Evolutionary conservation across 2,329 filamentous ascomycete species (phyloP).

Genomic region (Ophiostoma sp.): DNA sequence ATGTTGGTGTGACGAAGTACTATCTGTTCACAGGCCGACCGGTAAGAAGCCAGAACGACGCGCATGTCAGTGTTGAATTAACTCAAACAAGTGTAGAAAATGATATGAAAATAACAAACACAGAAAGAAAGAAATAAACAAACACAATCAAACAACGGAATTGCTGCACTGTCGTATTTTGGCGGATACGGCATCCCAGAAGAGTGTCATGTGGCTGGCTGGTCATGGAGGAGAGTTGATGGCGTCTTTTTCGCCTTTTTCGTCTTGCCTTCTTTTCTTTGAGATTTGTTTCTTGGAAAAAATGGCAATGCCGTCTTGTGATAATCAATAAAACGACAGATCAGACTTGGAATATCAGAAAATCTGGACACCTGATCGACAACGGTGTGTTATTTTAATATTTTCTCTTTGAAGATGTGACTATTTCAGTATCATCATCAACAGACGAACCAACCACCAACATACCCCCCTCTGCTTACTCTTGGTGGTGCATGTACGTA

Average conservation of each 20-base stretch:
- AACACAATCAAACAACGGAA: no score
- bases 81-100: not conserved
- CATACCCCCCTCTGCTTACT: no score
- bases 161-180: not conserved
- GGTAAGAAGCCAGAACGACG: not conserved
- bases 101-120: not conserved
- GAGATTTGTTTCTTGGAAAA: not conserved
- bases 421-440: no score
- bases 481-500: no score
- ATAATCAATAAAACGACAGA: not conserved
- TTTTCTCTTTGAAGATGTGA: no score
- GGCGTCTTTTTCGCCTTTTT: not conserved
- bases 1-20: not conserved
- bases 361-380: not conserved
- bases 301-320: no score
- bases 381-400: not conserved
- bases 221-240: not conserved
- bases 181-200: not conserved
- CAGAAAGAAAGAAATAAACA: no score
- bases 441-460: no score
- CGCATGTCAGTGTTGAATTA: not conserved
- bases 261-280: no score
- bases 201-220: not conserved
- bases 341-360: not conserved
- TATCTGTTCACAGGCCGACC: not conserved